Evolutionary conservation across 2,329 filamentous ascomycete genomes (phyloP).

Genomic region (Colletotrichum sp.): DNA sequence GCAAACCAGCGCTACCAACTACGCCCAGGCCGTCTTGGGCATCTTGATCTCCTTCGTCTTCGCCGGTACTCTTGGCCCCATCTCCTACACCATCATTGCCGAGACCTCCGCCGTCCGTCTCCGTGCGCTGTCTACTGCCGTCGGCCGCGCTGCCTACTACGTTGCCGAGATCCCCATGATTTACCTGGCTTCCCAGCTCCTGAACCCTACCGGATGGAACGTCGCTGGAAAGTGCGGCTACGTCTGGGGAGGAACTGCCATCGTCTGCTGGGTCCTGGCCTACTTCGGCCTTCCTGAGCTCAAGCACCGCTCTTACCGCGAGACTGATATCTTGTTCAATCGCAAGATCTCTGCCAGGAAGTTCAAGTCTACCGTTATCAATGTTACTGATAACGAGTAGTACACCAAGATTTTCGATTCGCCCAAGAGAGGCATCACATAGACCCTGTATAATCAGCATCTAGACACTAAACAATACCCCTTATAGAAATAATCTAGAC

Average conservation of each 20-base stretch:
- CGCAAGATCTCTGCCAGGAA: constrained; percentile 44
- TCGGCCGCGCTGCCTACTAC: constrained; percentile 45
- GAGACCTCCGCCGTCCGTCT: constrained; percentile 42
- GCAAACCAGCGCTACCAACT: constrained; percentile 36
- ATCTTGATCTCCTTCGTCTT: constrained; percentile 44
- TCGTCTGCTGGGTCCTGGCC: constrained; percentile 42
- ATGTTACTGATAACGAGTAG: constrained; percentile 45
- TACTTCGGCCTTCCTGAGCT: constrained; percentile 49
- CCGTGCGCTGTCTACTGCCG: constrained; percentile 39
- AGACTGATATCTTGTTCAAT: constrained; percentile 49
- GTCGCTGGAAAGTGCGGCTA: constrained; percentile 50
- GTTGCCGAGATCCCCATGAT: constrained; percentile 46
- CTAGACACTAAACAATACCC: not conserved
- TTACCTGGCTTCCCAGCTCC: constrained; percentile 40
- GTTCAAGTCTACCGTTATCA: constrained; percentile 48
- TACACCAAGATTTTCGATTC: not conserved
- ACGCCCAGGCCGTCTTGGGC: constrained; percentile 39
- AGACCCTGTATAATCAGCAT: not conserved
- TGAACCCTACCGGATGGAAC: constrained; percentile 44
- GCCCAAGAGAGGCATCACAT: not conserved
- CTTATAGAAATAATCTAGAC: not conserved
- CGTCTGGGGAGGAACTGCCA: constrained; percentile 49
- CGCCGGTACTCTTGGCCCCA: constrained; percentile 36
- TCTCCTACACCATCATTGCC: constrained; percentile 41
- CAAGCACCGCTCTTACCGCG: constrained; percentile 49